Conservation (phyloP, 768 basidiomycete species). For the Pleurotus tuber-regium region DNA sequence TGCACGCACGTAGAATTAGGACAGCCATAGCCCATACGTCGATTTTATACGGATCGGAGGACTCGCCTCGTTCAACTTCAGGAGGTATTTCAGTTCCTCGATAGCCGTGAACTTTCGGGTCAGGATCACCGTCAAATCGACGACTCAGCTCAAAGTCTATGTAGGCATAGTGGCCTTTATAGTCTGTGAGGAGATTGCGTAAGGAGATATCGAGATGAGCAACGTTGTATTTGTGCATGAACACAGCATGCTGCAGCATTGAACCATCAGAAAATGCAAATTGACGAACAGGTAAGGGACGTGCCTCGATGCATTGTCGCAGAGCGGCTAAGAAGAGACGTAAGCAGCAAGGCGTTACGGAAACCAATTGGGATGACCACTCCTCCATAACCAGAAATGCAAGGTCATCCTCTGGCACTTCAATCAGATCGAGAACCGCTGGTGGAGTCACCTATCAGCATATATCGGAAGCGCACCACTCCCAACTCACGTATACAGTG, state of each 20-base stretch:
- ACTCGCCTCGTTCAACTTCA: constrained; percentile 55
- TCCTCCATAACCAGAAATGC: constrained; percentile 80
- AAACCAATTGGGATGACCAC: constrained; percentile 66
- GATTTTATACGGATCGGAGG: constrained; percentile 61
- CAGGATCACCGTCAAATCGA: constrained; percentile 38
- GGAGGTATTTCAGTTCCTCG: constrained; percentile 70
- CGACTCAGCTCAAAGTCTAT: constrained; percentile 75
- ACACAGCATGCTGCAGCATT: constrained; percentile 53
- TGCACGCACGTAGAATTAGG: constrained; percentile 61
- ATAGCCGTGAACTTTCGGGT: constrained; percentile 38
- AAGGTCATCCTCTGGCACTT: constrained; percentile 46
- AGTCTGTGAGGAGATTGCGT: constrained; percentile 67
- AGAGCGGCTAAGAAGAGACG: constrained; percentile 53
- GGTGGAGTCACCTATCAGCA: constrained; percentile 11
- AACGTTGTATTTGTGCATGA: constrained; percentile 66
- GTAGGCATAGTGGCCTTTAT: constrained; percentile 61
- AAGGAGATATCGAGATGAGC: constrained; percentile 74
- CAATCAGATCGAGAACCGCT: constrained; percentile 69
- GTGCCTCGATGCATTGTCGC: constrained; percentile 69
- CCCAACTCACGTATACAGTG: constrained; percentile 78
- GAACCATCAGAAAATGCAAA: neutral
- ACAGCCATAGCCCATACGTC: constrained; percentile 74
- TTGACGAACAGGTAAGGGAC: neutral
- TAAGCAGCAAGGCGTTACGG: constrained; percentile 48
- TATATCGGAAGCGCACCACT: no score